Conservation (phyloP, 2,329 filamentous ascomycete species). For the Cyclaneusma minus region DNA sequence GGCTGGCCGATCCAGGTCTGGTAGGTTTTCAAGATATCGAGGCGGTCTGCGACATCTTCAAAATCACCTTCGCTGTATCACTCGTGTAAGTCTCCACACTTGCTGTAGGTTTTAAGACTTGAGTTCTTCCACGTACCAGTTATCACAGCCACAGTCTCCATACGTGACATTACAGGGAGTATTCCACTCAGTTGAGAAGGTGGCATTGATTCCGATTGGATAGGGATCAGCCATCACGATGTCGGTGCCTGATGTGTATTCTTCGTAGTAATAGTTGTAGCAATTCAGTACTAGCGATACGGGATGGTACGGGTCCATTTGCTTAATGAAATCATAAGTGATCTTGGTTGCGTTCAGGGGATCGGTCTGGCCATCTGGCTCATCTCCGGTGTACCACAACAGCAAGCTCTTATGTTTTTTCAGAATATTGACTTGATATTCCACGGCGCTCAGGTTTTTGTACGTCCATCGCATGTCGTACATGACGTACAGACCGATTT, state of each 20-base stretch:
- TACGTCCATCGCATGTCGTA: constrained; percentile 28
- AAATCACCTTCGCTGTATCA: constrained; percentile 22
- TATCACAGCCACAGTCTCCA: constrained; percentile 35
- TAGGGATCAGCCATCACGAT: constrained; percentile 35
- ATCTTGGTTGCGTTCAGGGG: constrained; percentile 26
- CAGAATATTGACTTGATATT: constrained; percentile 13
- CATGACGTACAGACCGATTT: constrained; percentile 28
- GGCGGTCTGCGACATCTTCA: constrained; percentile 25
- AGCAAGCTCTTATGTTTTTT: constrained; percentile 20
- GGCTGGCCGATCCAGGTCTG: constrained; percentile 21
- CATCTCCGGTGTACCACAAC: constrained; percentile 36
- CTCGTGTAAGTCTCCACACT: constrained; percentile 8
- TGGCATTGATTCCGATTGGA: constrained; percentile 30
- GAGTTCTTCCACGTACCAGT: too few relatives aligned
- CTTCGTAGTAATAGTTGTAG: constrained; percentile 32
- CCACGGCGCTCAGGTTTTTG: constrained; percentile 21
- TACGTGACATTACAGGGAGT: constrained; percentile 34
- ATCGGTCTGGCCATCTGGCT: constrained; percentile 25
- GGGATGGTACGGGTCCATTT: constrained; percentile 34
- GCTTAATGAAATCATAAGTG: constrained; percentile 26
- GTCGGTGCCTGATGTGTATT: constrained; percentile 33
- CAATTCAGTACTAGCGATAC: constrained; percentile 35
- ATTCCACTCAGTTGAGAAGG: constrained; percentile 26
- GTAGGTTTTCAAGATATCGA: constrained; percentile 25
- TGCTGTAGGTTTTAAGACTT: too few relatives aligned